phyloP scores from a whole-genome alignment of 2,329 filamentous ascomycete species.

The Clonostachys solani region DNA sequence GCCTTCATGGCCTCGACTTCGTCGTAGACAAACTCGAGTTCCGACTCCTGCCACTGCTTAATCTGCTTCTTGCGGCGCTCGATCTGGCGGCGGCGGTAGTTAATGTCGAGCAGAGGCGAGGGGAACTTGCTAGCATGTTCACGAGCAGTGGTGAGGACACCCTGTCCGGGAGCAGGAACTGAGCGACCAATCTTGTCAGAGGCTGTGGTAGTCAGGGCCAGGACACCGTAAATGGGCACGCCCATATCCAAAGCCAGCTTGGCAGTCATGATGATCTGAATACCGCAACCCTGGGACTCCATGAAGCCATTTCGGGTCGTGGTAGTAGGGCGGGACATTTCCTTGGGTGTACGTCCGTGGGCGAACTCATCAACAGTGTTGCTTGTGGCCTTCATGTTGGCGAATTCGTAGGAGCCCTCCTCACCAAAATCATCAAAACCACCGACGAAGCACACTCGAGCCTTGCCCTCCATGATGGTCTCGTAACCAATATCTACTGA shows the following conservation, averaged over 20 bases:
- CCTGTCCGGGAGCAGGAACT: conserved; percentile 92
- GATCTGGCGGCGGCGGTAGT: conserved; percentile 93
- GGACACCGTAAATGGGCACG: conserved; percentile 92
- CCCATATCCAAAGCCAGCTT: conserved; percentile 97
- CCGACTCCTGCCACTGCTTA: conserved; percentile 93
- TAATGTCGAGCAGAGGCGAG: conserved; percentile 93
- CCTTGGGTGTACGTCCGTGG: conserved; percentile 88
- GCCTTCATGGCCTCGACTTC: conserved; percentile 89
- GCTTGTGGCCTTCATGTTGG: conserved; percentile 99
- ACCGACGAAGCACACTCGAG: conserved; percentile 93
- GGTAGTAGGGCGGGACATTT: conserved; percentile 97
- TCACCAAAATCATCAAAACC: conserved; percentile 99
- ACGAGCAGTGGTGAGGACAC: conserved; percentile 91
- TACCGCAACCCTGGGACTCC: conserved; percentile 98
- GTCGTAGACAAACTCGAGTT: conserved; percentile 87
- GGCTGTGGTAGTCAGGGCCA: conserved; percentile 90
- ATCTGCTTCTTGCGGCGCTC: conserved; percentile 92
- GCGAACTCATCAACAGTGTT: conserved; percentile 96
- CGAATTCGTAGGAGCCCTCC: conserved; percentile 98
- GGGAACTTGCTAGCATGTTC: conserved; percentile 90
- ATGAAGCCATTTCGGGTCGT: conserved; percentile 98
- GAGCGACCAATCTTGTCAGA: conserved; percentile 99
- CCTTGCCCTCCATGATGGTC: conserved; percentile 97
- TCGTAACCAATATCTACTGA: conserved; percentile 97
- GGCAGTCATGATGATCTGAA: conserved; percentile 98